These are phyloP conservation scores for Aspergillus fijiensis DNA, from an alignment of 2,329 filamentous ascomycete genomes.

Conservation along the genomic window DNA sequence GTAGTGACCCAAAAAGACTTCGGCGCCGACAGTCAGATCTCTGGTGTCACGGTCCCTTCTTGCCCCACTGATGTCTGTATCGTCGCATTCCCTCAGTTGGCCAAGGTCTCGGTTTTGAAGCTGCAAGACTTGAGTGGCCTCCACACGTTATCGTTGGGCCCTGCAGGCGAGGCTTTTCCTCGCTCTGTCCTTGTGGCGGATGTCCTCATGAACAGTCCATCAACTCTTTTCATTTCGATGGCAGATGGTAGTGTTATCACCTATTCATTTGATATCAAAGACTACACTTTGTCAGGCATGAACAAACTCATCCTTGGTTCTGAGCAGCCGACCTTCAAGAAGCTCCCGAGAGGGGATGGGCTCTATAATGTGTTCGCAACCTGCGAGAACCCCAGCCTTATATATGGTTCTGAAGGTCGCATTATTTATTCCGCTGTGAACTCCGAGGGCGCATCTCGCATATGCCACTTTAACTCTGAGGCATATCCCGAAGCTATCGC, in stretches of 20 bases:
- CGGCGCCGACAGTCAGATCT: slow-evolving; percentile 70
- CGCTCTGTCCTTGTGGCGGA: slow-evolving; percentile 78
- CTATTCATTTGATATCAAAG: slow-evolving; percentile 66
- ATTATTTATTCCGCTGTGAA: slow-evolving; percentile 93
- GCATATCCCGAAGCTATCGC: slow-evolving; percentile 79
- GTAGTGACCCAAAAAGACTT: slow-evolving; percentile 62
- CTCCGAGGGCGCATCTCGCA: slow-evolving; percentile 76
- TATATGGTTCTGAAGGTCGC: slow-evolving; percentile 83
- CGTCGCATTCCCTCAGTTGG: slow-evolving; percentile 84
- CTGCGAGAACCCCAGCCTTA: slow-evolving; percentile 89
- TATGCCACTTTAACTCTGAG: slow-evolving; percentile 78
- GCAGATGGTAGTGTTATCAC: slow-evolving; percentile 89
- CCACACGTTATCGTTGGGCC: slow-evolving; percentile 61
- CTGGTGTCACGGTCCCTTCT: slow-evolving; percentile 75
- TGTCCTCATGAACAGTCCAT: slow-evolving; percentile 64
- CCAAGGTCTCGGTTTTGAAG: slow-evolving; percentile 71
- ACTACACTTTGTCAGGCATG: slow-evolving; percentile 66
- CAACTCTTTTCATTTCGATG: slow-evolving; percentile 84
- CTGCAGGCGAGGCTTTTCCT: slow-evolving; percentile 74
- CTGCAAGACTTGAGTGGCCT: slow-evolving; percentile 65
- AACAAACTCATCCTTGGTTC: slow-evolving; percentile 85
- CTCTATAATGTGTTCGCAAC: slow-evolving; percentile 85
- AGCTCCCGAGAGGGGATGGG: slow-evolving; percentile 66
- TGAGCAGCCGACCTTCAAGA: slow-evolving; percentile 76
- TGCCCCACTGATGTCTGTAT: slow-evolving; percentile 67